A percentile compares a stretch with the other conserved stretches of the same genome.
phyloP scores from a whole-genome alignment of 2,329 filamentous ascomycete species.

The Cryphonectria japonica region DNA sequence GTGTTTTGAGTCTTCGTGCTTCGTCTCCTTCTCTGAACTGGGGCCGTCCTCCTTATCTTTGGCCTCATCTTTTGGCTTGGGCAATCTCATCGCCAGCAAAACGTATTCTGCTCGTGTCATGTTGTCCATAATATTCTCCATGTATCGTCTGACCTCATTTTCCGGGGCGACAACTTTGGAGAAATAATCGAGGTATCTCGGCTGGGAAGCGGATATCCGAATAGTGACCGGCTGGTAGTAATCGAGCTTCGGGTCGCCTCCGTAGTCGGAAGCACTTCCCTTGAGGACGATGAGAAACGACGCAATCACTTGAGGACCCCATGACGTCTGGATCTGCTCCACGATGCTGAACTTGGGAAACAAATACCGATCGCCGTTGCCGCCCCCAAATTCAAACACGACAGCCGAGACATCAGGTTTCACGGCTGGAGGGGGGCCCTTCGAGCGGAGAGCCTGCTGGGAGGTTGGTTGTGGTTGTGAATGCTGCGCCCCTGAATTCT shows the following conservation, averaged over 20 bases:
- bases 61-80: constrained; percentile 47
- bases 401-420: constrained; percentile 68
- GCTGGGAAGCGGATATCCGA: constrained; percentile 57
- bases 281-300: constrained; percentile 79
- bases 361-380: constrained; percentile 73
- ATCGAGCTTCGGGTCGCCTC: constrained; percentile 65
- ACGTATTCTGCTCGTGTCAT: constrained; percentile 71
- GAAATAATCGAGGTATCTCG: constrained; percentile 63
- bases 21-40: constrained; percentile 33
- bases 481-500: constrained; percentile 8
- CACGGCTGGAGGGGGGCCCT: constrained; percentile 57
- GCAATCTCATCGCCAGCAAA: constrained; percentile 68
- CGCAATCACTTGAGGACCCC: constrained; percentile 66
- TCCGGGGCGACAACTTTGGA: constrained; percentile 63
- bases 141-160: constrained; percentile 67
- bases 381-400: constrained; percentile 69
- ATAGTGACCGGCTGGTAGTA: constrained; percentile 79
- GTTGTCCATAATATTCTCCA: constrained; percentile 72
- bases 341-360: constrained; percentile 80
- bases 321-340: constrained; percentile 60
- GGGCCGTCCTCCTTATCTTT: constrained; percentile 38
- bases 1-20: constrained; percentile 24
- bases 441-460: constrained; percentile 62
- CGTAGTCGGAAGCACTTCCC: constrained; percentile 67
- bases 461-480: constrained; percentile 34